A percentile compares a stretch with the other conserved stretches of the same genome.
Evolutionary conservation across 371 early-diverging fungal genomes (phyloP).

Genomic region (Nematocida major): DNA sequence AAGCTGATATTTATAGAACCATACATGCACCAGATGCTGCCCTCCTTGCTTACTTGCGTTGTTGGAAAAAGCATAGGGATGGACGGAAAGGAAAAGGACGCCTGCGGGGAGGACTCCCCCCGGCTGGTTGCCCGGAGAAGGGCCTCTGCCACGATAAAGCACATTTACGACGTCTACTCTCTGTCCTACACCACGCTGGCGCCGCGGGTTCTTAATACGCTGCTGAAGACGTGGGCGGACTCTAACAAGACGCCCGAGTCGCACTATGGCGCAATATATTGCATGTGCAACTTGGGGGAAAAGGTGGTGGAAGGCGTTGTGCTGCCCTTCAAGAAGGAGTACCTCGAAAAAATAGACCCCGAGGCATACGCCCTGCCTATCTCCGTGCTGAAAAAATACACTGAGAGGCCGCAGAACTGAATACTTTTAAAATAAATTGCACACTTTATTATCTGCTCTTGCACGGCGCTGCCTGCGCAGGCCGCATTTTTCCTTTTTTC

Average conservation of each 20-base stretch:
- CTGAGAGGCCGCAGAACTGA: no score
- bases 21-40: slow-evolving; percentile 93
- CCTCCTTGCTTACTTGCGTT: slow-evolving; percentile 83
- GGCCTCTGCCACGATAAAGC: slow-evolving; percentile 61
- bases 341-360: slow-evolving; percentile 32
- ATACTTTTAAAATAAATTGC: no score
- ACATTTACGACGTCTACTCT: slow-evolving; percentile 62
- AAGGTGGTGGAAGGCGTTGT: slow-evolving; percentile 47
- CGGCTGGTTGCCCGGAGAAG: slow-evolving; percentile 46
- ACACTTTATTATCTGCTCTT: no score
- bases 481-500: no score
- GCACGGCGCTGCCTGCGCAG: no score
- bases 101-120: background rate
- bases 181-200: slow-evolving; percentile 62
- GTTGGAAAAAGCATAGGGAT: slow-evolving; percentile 73
- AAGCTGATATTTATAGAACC: slow-evolving; percentile 86
- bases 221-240: slow-evolving; percentile 63
- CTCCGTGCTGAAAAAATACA: slow-evolving; percentile 10
- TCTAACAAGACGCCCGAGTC: slow-evolving; percentile 52
- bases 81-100: background rate
- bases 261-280: slow-evolving; percentile 62
- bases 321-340: slow-evolving; percentile 38
- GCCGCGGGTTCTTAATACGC: slow-evolving; percentile 62
- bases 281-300: slow-evolving; percentile 52
- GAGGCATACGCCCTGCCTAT: slow-evolving; percentile 40